These are phyloP conservation scores for Stagonosporopsis chrysanthemi DNA, from an alignment of 2,329 filamentous ascomycete species.

Conservation along the genomic window DNA sequence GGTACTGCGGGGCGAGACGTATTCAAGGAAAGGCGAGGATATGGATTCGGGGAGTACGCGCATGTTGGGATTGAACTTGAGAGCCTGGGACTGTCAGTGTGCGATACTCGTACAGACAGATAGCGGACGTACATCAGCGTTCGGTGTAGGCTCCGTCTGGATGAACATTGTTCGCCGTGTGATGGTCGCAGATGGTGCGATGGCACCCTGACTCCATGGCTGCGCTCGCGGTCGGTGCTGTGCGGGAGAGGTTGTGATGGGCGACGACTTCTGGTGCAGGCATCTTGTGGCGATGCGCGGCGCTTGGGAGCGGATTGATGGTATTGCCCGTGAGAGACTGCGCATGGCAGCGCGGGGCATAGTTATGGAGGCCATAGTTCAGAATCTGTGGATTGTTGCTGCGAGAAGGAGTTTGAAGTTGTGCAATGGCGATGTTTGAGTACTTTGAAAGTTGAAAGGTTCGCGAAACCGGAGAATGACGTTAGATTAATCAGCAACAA, in stretches of 20 bases:
- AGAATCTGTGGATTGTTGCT: neutral
- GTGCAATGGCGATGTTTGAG: slow-evolving; percentile 25
- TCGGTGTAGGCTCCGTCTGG: slow-evolving; percentile 93
- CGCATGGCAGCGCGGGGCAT: slow-evolving; percentile 41
- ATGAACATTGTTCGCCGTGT: slow-evolving; percentile 85
- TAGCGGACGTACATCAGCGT: slow-evolving; percentile 71
- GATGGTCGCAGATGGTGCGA: slow-evolving; percentile 21
- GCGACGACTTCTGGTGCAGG: slow-evolving; percentile 44
- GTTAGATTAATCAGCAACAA: slow-evolving; percentile 34
- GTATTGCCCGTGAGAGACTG: slow-evolving; percentile 34
- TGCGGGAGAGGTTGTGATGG: slow-evolving; percentile 42
- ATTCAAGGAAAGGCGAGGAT: slow-evolving; percentile 84
- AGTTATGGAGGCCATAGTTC: slow-evolving; percentile 38
- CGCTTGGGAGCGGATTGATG: slow-evolving; percentile 32
- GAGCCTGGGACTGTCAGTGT: slow-evolving; percentile 56
- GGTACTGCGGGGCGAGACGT: slow-evolving; percentile 86
- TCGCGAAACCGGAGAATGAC: slow-evolving; percentile 31
- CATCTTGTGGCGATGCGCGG: slow-evolving; percentile 44
- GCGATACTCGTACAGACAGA: neutral
- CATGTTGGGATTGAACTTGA: slow-evolving; percentile 96
- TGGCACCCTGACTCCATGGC: slow-evolving; percentile 31
- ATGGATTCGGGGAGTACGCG: slow-evolving; percentile 79
- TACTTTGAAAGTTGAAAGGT: slow-evolving; percentile 9
- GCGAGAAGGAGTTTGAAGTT: neutral
- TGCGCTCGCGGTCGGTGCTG: slow-evolving; percentile 42